Base-by-base conservation (phyloP, 768 basidiomycete species). In the Leccinum subgranulosum region DNA sequence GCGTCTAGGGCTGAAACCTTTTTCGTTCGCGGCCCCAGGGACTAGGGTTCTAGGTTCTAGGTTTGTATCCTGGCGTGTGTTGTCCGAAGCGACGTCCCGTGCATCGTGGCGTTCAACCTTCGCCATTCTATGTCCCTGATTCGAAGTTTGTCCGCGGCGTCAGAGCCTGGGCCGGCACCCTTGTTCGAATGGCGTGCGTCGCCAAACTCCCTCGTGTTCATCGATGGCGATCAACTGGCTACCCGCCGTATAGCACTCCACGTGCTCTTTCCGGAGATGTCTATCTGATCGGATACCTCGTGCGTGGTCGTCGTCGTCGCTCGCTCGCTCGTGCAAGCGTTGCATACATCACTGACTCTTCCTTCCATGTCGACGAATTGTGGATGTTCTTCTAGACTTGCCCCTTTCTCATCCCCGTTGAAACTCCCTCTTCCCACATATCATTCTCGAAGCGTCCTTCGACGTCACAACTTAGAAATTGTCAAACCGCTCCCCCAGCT, bases 381-480 rank as follows among this genome's bases (percentile, higher is more conserved):
- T 14, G 57, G 11, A 60, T 62, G 41, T 36, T 21, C 46, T 9
- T 65, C 64, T 31, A 60, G 25, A 54, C 21, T 15, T 2, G 21
- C 47, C 11, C 41, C 56, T 14, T 28, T 45, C n/a, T 48, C 54
- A 2, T 72, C 71, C 29, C 66, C 69, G 14, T 73, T 71, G 1
- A 73, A 71, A 53, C 61, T 72, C 0, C 72, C 72, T 39, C 55
- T 72, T 53, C 68, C 60, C 2, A 19, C 49, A 6, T 10, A 31
- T 70, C 65, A 2, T 62, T 66, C 1, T 41, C 31, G 6, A 71
- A 70, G 28, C 61, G 55, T 33, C 53, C 54, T 9, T 57, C 53
- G 19, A 51, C 46, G 14, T 17, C 54, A 25, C 61, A 66, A 41
- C 15, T 50, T 0, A 53, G 57, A 31, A 59, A 43, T 29, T 29